A percentile compares a stretch with the other conserved stretches of the same genome.
These are phyloP conservation scores for Coleophoma crateriformis DNA, from an alignment of 2,329 filamentous ascomycete species.

Conservation along the genomic window DNA sequence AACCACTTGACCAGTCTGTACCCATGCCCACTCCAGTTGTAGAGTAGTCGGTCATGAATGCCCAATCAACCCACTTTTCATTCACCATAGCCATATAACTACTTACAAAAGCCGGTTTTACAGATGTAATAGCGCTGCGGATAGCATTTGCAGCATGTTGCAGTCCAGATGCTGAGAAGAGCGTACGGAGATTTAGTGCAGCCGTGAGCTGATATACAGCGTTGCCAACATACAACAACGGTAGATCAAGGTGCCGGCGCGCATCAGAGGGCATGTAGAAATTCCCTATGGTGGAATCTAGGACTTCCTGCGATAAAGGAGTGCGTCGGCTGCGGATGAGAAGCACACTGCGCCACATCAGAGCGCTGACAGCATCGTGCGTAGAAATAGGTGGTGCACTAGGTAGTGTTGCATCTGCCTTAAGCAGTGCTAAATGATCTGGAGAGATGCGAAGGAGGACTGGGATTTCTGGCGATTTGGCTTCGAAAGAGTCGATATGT, in stretches of 20 bases:
- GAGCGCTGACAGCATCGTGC: conserved; percentile 9
- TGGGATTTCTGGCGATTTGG: conserved; percentile 6
- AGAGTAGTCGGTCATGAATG: conserved; percentile 1
- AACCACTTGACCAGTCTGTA: conserved; percentile 7
- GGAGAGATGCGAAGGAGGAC: conserved; percentile 5
- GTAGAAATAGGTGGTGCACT: conserved; percentile 6
- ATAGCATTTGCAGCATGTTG: conserved; percentile 4
- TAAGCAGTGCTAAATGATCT: conserved; percentile 3
- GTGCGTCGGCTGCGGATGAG: conserved; percentile 7
- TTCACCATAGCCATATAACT: conserved; percentile 5
- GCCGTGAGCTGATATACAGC: conserved; percentile 7
- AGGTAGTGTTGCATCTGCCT: conserved; percentile 6
- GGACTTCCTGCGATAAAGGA: background rate
- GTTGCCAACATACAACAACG: conserved; percentile 7
- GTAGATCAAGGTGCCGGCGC: conserved; percentile 5
- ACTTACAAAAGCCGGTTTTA: background rate
- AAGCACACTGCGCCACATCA: conserved; percentile 7
- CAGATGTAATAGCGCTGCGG: conserved; percentile 4
- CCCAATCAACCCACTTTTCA: conserved; percentile 6
- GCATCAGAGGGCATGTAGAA: conserved; percentile 8
- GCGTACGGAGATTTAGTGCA: conserved; percentile 1
- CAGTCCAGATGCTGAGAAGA: conserved; percentile 4
- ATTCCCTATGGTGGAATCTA: conserved; percentile 1
- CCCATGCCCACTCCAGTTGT: conserved; percentile 8
- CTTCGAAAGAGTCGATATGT: conserved; percentile 3